A percentile compares a stretch with the other conserved stretches of the same genome.
These are phyloP conservation scores for Fusarium heterosporum DNA, from an alignment of 2,329 filamentous ascomycete species.

Conservation along the genomic window DNA sequence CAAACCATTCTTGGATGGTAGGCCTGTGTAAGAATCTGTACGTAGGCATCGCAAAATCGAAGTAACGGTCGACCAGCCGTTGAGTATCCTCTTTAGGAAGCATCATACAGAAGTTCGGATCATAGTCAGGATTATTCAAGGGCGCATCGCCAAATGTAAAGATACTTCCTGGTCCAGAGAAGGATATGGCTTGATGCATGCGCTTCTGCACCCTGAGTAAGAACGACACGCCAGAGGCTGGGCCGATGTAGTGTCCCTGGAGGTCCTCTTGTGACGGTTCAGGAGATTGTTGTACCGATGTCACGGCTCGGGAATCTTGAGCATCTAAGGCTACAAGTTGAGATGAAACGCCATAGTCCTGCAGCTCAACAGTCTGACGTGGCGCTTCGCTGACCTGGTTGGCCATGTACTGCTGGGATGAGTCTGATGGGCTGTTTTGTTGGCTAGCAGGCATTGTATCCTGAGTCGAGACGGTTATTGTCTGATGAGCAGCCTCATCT, in stretches of 20 bases:
- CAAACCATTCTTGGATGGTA: constrained; percentile 61
- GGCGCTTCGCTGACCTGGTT: neutral
- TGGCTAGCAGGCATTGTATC: constrained; percentile 9
- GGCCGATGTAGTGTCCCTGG: constrained; percentile 51
- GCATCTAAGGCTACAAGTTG: constrained; percentile 7
- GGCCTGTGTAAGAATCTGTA: constrained; percentile 67
- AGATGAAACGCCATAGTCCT: constrained; percentile 20
- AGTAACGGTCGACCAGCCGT: constrained; percentile 61
- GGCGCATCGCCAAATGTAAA: constrained; percentile 64
- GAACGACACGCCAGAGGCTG: constrained; percentile 50
- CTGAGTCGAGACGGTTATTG: constrained; percentile 13
- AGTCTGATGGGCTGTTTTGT: constrained; percentile 6
- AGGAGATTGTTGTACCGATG: constrained; percentile 44
- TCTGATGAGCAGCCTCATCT: constrained; percentile 12
- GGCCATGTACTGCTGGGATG: constrained; percentile 16
- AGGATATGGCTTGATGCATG: constrained; percentile 44
- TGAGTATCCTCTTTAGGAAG: constrained; percentile 52
- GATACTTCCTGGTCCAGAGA: constrained; percentile 52
- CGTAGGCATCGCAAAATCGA: constrained; percentile 68
- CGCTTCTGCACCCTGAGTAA: constrained; percentile 49
- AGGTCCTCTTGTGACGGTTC: constrained; percentile 49
- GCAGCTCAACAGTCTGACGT: constrained; percentile 7
- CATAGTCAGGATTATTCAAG: constrained; percentile 52
- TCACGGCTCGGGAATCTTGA: constrained; percentile 8
- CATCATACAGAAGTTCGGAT: constrained; percentile 55